These are phyloP conservation scores for Fraxinus anomala DNA, from an alignment of 257 asterid species.

Conservation along the genomic window DNA sequence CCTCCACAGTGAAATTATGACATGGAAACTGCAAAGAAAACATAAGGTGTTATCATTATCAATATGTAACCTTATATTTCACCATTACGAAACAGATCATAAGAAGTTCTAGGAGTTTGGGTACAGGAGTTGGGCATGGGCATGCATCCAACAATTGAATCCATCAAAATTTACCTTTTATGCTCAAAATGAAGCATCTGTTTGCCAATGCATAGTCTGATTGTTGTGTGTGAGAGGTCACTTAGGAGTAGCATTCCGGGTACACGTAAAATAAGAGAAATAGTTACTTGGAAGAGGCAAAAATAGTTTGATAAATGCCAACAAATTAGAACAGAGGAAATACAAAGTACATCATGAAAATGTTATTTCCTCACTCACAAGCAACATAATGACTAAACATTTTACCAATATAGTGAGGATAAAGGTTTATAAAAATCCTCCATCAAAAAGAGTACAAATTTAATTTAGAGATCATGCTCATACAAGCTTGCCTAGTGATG, in stretches of 20 bases:
- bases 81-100: background rate
- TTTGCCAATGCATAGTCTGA: no score
- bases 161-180: background rate
- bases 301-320: no score
- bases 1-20: constrained; percentile 72
- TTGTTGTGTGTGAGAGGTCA: no score
- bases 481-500: constrained; percentile 85
- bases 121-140: no score
- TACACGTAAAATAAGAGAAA: no score
- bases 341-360: no score
- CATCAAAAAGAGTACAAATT: background rate
- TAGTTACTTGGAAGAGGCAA: background rate
- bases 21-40: constrained; percentile 55
- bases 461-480: constrained; percentile 21
- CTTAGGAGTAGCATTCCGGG: background rate
- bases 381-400: background rate
- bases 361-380: background rate
- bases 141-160: no score
- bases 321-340: background rate
- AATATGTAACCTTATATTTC: background rate
- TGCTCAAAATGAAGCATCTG: background rate
- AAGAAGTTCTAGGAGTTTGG: background rate
- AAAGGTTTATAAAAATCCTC: background rate
- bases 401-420: background rate
- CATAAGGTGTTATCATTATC: background rate